Conservation (phyloP, 805 yeast genomes). For the Spathaspora boniae region DNA sequence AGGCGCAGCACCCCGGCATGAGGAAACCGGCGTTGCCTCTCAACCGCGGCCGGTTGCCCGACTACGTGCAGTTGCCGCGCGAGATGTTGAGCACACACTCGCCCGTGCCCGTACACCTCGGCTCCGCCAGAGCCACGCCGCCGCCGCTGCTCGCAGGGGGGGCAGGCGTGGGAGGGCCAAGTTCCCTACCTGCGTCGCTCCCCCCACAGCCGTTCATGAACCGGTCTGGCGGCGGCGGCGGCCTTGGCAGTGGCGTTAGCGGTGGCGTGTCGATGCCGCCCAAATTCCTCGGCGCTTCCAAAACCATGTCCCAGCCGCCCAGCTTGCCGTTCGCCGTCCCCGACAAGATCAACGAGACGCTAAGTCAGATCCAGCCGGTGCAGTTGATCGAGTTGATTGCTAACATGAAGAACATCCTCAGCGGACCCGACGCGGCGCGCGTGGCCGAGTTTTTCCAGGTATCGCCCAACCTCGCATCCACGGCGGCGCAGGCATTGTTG, state of each 20-base stretch:
- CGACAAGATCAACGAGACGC: conserved; percentile 58
- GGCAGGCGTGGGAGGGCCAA: conserved; percentile 1
- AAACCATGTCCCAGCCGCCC: conserved; percentile 49
- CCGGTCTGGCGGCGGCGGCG: no score
- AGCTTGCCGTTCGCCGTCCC: conserved; percentile 43
- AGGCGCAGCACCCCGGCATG: conserved; percentile 31
- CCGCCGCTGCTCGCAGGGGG: background rate
- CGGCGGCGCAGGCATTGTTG: conserved; percentile 70
- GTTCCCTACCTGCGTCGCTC: conserved; percentile 1
- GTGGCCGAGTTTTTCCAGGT: conserved; percentile 52
- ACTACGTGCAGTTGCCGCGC: conserved; percentile 54
- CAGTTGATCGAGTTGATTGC: conserved; percentile 67
- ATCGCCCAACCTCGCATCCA: conserved; percentile 56
- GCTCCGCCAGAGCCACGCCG: conserved; percentile 1
- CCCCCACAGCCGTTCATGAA: background rate
- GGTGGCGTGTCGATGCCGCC: conserved; percentile 40
- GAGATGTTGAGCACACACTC: conserved; percentile 27
- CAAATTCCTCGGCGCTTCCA: conserved; percentile 51
- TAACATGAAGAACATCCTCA: conserved; percentile 56
- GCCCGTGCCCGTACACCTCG: conserved; percentile 3
- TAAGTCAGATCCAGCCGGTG: conserved; percentile 66
- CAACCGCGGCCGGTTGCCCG: conserved; percentile 47
- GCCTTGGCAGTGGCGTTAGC: no score
- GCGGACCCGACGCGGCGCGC: conserved; percentile 47
- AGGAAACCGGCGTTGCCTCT: conserved; percentile 43